These are phyloP conservation scores for Nicotiana benthamiana DNA, from an alignment of 257 asterid species.

Conservation along the genomic window DNA sequence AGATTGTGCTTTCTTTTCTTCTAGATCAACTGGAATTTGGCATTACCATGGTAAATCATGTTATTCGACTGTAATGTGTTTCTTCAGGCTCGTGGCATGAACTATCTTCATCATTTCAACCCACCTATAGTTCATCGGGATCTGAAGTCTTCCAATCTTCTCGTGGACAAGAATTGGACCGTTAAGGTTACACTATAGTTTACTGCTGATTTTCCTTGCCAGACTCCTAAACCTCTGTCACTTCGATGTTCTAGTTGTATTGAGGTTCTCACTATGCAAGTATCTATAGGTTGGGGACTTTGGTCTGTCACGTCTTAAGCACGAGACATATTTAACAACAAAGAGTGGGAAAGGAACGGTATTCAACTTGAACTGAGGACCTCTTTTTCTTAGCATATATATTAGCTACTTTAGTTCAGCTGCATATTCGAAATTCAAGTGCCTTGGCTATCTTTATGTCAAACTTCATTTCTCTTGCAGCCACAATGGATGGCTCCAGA, in stretches of 20 bases:
- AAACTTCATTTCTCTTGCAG: slow-evolving; percentile 33
- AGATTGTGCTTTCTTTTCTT: background rate
- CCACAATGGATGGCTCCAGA: slow-evolving; percentile 99
- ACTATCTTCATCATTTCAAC: slow-evolving; percentile 80
- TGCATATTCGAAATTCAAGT: background rate
- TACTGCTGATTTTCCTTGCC: background rate
- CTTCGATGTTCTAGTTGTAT: slow-evolving; percentile 4
- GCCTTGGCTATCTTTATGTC: background rate
- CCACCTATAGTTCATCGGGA: slow-evolving; percentile 96
- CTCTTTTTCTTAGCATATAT: slow-evolving; percentile 8
- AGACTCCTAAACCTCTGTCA: background rate
- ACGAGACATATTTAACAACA: slow-evolving; percentile 77
- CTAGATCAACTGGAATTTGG: background rate
- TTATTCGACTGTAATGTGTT: background rate
- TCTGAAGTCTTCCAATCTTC: slow-evolving; percentile 96
- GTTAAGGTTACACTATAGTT: slow-evolving; percentile 60
- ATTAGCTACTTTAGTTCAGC: slow-evolving; percentile 8
- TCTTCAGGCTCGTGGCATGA: slow-evolving; percentile 88
- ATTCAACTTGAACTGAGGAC: slow-evolving; percentile 14
- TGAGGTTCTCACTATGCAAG: background rate
- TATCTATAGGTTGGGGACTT: slow-evolving; percentile 85
- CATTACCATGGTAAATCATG: background rate
- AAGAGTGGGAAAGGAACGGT: slow-evolving; percentile 96
- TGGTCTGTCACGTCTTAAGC: slow-evolving; percentile 89
- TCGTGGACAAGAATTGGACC: slow-evolving; percentile 94